Base-by-base conservation (phyloP, 192 early-diverging fungal genomes). In the Chytriomyces sp. region DNA sequence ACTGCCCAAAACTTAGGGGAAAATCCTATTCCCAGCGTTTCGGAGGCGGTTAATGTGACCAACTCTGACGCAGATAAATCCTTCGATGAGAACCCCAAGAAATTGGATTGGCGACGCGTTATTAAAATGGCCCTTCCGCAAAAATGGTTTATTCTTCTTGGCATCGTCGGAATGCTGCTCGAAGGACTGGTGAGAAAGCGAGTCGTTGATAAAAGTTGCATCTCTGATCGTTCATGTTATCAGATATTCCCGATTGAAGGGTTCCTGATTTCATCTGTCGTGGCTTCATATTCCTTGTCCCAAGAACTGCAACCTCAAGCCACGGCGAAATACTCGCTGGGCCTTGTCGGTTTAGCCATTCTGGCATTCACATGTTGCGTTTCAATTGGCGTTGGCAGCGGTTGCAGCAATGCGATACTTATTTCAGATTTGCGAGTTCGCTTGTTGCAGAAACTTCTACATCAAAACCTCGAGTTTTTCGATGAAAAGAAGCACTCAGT, bases 391-490 rank as follows among this genome's bases (percentile, higher is more conserved):
- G 47, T 68, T 45, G 66, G 66, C 35, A 68, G 23, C 23, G 13
- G 23, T 11, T 68, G 46, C 44, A n/a, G 13, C n/a, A 28, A 45
- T 46, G 24, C 35, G 7, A 10, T 3, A 45, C 16, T 68, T 28
- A 45, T 45, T 45, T 28, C 45, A 16, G 66, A 46, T 43, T 13
- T 68, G 66, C n/a, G 43, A 16, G 16, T 68, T 45, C 10, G 23
- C 7, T 16, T 68, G 16, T 24, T 68, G 9, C 13, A 3, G 35
- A 48, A 68, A 45, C n/a, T 43, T 4, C n/a, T 68, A 45, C 13
- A 45, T n/a, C 66, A 68, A 68, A 68, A 68, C 66, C 66, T 68
- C 13, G 66, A 68, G 43, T 68, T 68, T 46, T 68, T 68, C 47
- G 66, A 68, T 68, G 66, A 44, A 46, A 20, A 10, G 1, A 24